Conservation (phyloP, 1,284 basidiomycete genomes). For the Agaricales sp. region DNA sequence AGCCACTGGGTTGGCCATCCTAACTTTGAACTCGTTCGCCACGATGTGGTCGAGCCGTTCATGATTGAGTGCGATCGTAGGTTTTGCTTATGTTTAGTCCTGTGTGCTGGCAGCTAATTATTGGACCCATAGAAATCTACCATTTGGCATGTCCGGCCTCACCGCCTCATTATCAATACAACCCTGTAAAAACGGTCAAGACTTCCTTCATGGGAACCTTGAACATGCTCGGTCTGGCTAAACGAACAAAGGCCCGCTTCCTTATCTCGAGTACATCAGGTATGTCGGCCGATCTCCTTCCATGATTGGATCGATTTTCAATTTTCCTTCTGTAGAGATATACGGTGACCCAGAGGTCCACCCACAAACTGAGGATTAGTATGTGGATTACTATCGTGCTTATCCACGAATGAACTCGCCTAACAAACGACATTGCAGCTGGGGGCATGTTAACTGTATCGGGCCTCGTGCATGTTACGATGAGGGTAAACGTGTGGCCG, state of each 20-base stretch:
- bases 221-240: constrained; percentile 98
- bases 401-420: constrained; percentile 4
- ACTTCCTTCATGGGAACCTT: constrained; percentile 96
- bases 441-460: constrained; percentile 97
- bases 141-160: constrained; percentile 95
- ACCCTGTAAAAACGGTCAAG: constrained; percentile 95
- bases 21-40: constrained; percentile 95
- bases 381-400: constrained; percentile 21
- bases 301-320: constrained; percentile 3
- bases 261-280: constrained; percentile 90
- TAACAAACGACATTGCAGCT: constrained; percentile 43
- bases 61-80: constrained; percentile 94
- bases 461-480: constrained; percentile 97
- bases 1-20: constrained; percentile 95
- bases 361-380: constrained; percentile 93
- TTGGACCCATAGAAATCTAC: constrained; percentile 71
- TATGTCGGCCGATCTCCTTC: constrained; percentile 20
- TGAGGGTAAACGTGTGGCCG: constrained; percentile 93
- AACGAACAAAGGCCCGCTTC: constrained; percentile 94
- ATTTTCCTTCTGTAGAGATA: constrained; percentile 56
- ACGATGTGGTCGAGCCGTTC: constrained; percentile 94
- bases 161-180: constrained; percentile 91
- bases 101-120: constrained; percentile 2
- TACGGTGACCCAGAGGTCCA: constrained; percentile 97
- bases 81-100: constrained; percentile 4